Base-by-base conservation (phyloP, 164 flowering plant species). In the Cinnamomum chago region DNA sequence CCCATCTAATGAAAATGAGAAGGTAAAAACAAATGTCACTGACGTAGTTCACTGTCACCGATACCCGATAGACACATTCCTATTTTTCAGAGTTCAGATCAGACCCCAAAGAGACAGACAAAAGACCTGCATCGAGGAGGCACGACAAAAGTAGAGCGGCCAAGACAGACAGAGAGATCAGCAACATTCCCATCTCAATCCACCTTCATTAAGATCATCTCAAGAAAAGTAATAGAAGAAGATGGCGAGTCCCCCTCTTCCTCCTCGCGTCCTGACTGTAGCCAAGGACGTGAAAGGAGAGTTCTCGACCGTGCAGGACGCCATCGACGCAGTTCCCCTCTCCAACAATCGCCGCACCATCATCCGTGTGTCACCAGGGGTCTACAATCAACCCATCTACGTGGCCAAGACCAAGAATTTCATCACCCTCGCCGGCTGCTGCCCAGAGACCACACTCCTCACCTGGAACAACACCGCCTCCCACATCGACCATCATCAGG, bases 391-490 rank as follows among this genome's bases (percentile, higher is more conserved):
- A 82, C 99, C 99, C 1, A 74, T 95, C 12, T 92, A 93, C 81
- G 88, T 93, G 10, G 90, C 98, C 82, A 95, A 95, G 92, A 93
- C 95, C 60, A 93, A 92, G 82, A 95, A 92, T 71, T 58, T 89
- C 81, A 93, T 93, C 68, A 95, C 99, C 25, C 74, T 95, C 52
- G 90, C 96, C 22, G 97, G 88, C 24, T 67, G 83, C 15, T 15
- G 73, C 35, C 97, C 92, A 0, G 98, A 95, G 76, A 74, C 66
- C 67, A 93, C 98, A 27, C 72, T 95, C 27, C 81, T 95, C 70
- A 85, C 91, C 58, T 95, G 98, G 98, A 77, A 95, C 80, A 95
- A 93, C 82, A 92, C 98, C 20, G 95, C 99, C 75, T 72, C 93
- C 69, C 83, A 81, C 33, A 92, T 95, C 67, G 86, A 93, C 0